Percentiles rank a stretch among this genome's conserved stretches.
Evolutionary conservation across 148 eudicot species (phyloP).

Genomic region (Camellia lanceoleosa): DNA sequence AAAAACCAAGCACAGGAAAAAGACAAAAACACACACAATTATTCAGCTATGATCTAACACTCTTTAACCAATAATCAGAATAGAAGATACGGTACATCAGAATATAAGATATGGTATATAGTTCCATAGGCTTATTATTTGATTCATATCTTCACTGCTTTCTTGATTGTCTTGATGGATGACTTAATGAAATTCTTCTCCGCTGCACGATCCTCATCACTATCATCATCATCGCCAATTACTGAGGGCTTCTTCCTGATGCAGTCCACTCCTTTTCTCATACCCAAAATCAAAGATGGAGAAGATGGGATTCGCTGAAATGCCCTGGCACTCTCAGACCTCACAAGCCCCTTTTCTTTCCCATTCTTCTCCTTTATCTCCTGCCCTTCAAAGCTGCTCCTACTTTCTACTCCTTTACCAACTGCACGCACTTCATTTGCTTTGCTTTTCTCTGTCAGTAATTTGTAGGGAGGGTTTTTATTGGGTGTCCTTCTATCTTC

Average conservation of each 20-base stretch:
- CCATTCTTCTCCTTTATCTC: constrained; percentile 27
- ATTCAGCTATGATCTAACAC: constrained; percentile 24
- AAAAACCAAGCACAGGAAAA: constrained; percentile 23
- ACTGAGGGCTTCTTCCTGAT: constrained; percentile 74
- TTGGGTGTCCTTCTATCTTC: constrained; percentile 30
- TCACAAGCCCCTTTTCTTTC: constrained; percentile 46
- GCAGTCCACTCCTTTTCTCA: constrained; percentile 86
- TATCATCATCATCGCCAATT: constrained; percentile 48
- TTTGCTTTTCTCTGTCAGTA: constrained; percentile 24
- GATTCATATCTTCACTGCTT: constrained; percentile 52
- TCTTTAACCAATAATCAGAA: constrained; percentile 18
- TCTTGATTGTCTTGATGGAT: constrained; percentile 61
- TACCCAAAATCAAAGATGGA: constrained; percentile 72
- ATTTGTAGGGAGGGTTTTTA: constrained; percentile 42
- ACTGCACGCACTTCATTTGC: constrained; percentile 14
- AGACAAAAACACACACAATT: constrained; percentile 23
- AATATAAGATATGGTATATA: neutral
- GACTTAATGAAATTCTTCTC: constrained; percentile 52
- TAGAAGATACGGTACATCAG: neutral
- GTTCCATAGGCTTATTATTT: neutral
- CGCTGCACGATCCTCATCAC: constrained; percentile 27
- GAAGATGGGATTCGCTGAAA: constrained; percentile 80
- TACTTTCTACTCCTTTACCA: constrained; percentile 19
- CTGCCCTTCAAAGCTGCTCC: constrained; percentile 38
- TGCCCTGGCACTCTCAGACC: constrained; percentile 74